A percentile compares a stretch with the other conserved stretches of the same genome.
Conservation (phyloP, 371 early-diverging fungal genomes). For the Mucor lusitanicus region DNA sequence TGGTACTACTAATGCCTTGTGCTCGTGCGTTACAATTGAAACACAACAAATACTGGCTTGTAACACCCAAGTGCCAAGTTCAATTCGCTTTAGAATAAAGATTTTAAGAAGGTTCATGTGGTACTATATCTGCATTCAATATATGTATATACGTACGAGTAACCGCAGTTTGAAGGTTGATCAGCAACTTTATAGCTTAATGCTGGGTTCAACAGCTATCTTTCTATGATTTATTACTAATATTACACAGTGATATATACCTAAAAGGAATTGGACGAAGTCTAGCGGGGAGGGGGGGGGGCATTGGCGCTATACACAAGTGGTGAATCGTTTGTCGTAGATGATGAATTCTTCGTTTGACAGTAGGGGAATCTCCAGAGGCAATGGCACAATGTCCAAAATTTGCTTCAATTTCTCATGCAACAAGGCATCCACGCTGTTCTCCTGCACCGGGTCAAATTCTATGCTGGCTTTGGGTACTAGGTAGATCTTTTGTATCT, state of each 20-base stretch:
- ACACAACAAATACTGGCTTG: not conserved
- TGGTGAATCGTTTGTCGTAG: not conserved
- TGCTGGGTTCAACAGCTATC: not conserved
- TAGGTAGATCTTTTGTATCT: conserved; percentile 10
- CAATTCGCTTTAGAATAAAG: not conserved
- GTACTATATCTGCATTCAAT: not conserved
- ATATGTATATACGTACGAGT: not conserved
- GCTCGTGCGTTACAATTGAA: not conserved
- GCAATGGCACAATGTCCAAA: not conserved
- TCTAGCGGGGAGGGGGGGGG: not conserved
- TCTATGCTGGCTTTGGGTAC: not conserved
- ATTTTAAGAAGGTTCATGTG: not conserved
- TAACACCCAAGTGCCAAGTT: not conserved
- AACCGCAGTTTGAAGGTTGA: too few species aligned
- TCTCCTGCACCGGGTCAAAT: not conserved
- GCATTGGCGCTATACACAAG: not conserved
- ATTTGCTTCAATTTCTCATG: not conserved
- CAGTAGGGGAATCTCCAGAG: not conserved
- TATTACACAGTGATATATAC: not conserved
- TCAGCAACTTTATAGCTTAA: not conserved
- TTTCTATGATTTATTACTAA: not conserved
- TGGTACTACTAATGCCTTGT: not conserved
- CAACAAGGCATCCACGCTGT: not conserved
- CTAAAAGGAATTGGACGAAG: not conserved
- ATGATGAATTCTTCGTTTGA: not conserved